Evolutionary conservation across 1,284 basidiomycete genomes (phyloP).

Genomic region (Cutaneotrichosporon cutaneum): DNA sequence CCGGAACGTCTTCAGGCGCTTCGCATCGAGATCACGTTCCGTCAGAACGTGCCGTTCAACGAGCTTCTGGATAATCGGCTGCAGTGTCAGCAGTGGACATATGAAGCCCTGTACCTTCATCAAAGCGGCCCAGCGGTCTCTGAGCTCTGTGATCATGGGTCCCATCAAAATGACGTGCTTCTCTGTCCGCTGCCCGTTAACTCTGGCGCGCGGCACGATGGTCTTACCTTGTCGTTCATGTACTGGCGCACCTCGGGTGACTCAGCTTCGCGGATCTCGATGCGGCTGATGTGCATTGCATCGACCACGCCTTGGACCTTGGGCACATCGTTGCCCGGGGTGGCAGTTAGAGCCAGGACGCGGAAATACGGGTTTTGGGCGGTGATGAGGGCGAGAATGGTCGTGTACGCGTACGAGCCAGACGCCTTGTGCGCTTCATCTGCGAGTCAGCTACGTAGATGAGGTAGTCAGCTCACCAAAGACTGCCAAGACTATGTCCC

Average conservation of each 20-base stretch:
- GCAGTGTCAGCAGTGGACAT: background rate
- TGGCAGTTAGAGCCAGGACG: constrained; percentile 89
- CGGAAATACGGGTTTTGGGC: constrained; percentile 91
- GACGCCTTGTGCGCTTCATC: constrained; percentile 96
- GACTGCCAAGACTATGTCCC: constrained; percentile 67
- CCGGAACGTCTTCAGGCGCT: constrained; percentile 42
- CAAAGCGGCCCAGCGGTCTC: constrained; percentile 57
- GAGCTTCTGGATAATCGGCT: constrained; percentile 47
- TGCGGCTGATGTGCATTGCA: constrained; percentile 90
- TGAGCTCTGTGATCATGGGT: constrained; percentile 45
- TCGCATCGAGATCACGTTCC: constrained; percentile 45
- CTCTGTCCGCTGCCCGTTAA: constrained; percentile 34
- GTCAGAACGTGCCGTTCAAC: constrained; percentile 43
- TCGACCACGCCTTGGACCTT: constrained; percentile 90
- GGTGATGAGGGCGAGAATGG: constrained; percentile 86
- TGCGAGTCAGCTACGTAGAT: constrained; percentile 42
- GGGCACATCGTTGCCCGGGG: constrained; percentile 82
- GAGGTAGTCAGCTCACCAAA: constrained; percentile 59
- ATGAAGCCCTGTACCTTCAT: constrained; percentile 63
- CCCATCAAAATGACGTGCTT: constrained; percentile 70
- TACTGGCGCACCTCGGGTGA: constrained; percentile 85
- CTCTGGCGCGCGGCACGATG: background rate
- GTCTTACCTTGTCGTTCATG: constrained; percentile 77
- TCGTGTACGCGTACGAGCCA: constrained; percentile 89
- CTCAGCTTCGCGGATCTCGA: constrained; percentile 90